phyloP scores from a whole-genome alignment of 2,329 filamentous ascomycete genomes.

The Diaporthe aspalathi region DNA sequence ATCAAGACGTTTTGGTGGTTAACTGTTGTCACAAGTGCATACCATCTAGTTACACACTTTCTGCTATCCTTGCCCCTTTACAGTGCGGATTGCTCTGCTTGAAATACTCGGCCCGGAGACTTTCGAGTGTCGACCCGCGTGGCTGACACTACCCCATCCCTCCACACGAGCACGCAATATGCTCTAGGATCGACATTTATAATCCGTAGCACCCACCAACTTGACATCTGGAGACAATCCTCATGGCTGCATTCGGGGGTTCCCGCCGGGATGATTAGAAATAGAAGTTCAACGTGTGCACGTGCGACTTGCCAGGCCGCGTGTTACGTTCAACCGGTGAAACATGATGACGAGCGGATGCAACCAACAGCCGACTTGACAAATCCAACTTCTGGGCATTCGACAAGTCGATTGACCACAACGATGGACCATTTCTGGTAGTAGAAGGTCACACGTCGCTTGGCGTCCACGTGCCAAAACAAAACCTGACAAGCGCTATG shows the following conservation, averaged over 20 bases:
- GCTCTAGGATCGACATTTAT: slow-evolving; percentile 1
- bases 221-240: neutral
- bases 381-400: neutral
- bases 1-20: neutral
- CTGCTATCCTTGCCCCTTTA: neutral
- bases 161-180: slow-evolving; percentile 25
- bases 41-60: neutral
- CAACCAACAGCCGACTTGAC: slow-evolving; percentile 12
- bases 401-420: neutral
- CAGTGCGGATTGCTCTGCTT: neutral
- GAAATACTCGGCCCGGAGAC: slow-evolving; percentile 10
- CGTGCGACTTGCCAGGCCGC: neutral
- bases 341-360: neutral
- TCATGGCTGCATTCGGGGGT: neutral
- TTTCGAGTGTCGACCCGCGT: neutral
- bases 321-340: neutral
- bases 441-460: neutral
- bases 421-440: neutral
- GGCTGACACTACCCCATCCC: slow-evolving; percentile 18
- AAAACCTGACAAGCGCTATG: neutral
- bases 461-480: neutral
- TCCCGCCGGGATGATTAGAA: slow-evolving; percentile 21
- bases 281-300: neutral
- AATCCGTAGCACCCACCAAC: neutral
- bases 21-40: neutral